Conservation (phyloP, 768 basidiomycete species). For the Lactarius tabidus region DNA sequence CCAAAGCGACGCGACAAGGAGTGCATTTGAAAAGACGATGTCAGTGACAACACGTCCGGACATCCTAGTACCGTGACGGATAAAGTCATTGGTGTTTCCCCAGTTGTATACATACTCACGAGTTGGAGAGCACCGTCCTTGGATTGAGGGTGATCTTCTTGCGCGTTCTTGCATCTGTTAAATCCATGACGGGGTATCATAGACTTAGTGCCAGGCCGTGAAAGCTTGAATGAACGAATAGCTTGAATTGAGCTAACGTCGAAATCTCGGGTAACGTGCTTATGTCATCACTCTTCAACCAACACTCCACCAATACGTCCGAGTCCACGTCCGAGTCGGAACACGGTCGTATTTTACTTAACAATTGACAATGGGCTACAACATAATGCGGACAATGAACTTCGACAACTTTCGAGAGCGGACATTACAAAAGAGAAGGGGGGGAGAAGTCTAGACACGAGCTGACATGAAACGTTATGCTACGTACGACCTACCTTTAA, state of each 20-base stretch:
- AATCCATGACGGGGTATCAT: conserved; percentile 27
- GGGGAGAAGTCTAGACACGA: not conserved
- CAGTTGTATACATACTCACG: conserved; percentile 13
- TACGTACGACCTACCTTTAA: conserved; percentile 9
- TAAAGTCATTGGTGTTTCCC: not conserved
- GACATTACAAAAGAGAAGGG: conserved; percentile 4
- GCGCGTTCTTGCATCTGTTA: conserved; percentile 35
- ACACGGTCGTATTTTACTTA: conserved; percentile 10
- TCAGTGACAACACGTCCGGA: conserved; percentile 29
- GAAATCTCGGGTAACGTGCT: not conserved
- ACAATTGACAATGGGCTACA: conserved; percentile 18
- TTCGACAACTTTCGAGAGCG: conserved; percentile 3
- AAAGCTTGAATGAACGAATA: not conserved
- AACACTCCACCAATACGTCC: not conserved
- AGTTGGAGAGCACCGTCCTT: conserved; percentile 27
- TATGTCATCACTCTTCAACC: not conserved
- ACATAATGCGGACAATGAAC: conserved; percentile 15
- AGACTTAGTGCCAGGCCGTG: not conserved
- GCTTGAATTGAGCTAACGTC: no score
- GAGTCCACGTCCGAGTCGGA: not conserved
- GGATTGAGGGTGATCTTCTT: conserved; percentile 35
- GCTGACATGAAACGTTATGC: not conserved
- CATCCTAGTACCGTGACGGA: conserved; percentile 9
- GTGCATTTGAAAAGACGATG: conserved; percentile 55
- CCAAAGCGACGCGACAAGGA: conserved; percentile 60